Base-by-base conservation (phyloP, 768 basidiomycete genomes). In the Pisolithus tinctorius region DNA sequence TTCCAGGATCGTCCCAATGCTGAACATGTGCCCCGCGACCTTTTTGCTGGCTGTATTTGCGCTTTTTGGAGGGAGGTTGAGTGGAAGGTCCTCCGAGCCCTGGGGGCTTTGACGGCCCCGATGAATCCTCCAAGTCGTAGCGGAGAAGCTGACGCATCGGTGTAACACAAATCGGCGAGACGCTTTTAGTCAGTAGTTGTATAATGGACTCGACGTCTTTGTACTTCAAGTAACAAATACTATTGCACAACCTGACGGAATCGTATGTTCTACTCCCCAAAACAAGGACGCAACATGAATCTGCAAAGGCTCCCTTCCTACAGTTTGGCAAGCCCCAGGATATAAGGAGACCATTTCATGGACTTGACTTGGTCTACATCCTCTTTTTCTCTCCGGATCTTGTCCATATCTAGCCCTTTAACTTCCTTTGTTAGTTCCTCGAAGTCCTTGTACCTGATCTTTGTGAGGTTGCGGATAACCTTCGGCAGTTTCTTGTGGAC, bases 51-150 rank as follows among this genome's bases (percentile, higher is more conserved):
- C 60, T 50, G 52, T 60, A 57, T 60, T 71, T 69, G 48, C 79
- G 77, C 64, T 79, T 86, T 70, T 84, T 86, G 13, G 71, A 50
- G 11, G 76, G 76, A 6, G 75, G 73, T 25, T 40, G 53, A 42
- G 61, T 44, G 50, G 51, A 27, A 27, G 34, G 13, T 4, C 0
- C 48, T 29, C 37, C 48, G 17, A 2, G 39, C 20, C 20, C 39
- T 13, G 49, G 29, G 20, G 55, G 46, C 45, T 50, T 52, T 36
- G 50, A 47, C n/a, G 51, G 47, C 45, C 54, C 50, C n/a, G 50
- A 17, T 25, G 47, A 44, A 37, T 55, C 60, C 29, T 60, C 64
- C 27, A 64, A 49, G 53, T 66, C 66, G 46, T 66, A 66, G 25
- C 50, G 60, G 11, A 66, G 45, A 43, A 66, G 66, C n/a, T 61